Conservation (phyloP, 208 protist genomes). For the Endotrypanum monterogeii region DNA sequence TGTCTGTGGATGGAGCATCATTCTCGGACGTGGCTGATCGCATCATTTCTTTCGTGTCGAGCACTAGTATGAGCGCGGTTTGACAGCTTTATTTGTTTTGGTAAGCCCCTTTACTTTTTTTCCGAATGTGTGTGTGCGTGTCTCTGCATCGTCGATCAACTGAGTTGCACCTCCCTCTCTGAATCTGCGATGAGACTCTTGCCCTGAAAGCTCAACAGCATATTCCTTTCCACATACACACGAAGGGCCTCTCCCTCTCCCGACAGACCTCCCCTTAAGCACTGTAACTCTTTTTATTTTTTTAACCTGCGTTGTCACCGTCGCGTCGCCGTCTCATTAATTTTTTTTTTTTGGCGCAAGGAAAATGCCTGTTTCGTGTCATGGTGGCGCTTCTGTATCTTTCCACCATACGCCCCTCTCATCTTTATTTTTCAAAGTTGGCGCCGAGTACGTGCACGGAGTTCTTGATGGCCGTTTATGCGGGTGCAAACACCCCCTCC, state of each 20-base stretch:
- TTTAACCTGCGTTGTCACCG: background rate
- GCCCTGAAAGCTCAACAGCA: background rate
- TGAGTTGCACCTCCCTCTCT: background rate
- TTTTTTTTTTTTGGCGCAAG: background rate
- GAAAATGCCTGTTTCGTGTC: background rate
- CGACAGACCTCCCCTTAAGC: too few relatives aligned
- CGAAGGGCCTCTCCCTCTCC: background rate
- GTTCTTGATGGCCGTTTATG: background rate
- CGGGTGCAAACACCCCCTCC: background rate
- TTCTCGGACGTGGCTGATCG: background rate
- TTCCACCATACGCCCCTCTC: background rate
- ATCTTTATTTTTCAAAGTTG: background rate
- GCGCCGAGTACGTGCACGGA: background rate
- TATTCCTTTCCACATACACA: background rate
- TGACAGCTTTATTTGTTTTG: background rate
- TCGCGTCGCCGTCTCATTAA: background rate
- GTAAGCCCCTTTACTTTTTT: background rate
- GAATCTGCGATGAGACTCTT: background rate
- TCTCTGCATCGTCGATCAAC: background rate
- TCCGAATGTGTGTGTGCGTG: too few relatives aligned
- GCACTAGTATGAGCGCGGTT: background rate
- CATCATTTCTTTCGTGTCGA: background rate
- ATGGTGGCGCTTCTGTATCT: background rate
- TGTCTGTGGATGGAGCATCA: background rate
- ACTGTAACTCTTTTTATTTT: background rate